Conservation (phyloP, 139 green algal species). For the Micromonas commoda region DNA sequence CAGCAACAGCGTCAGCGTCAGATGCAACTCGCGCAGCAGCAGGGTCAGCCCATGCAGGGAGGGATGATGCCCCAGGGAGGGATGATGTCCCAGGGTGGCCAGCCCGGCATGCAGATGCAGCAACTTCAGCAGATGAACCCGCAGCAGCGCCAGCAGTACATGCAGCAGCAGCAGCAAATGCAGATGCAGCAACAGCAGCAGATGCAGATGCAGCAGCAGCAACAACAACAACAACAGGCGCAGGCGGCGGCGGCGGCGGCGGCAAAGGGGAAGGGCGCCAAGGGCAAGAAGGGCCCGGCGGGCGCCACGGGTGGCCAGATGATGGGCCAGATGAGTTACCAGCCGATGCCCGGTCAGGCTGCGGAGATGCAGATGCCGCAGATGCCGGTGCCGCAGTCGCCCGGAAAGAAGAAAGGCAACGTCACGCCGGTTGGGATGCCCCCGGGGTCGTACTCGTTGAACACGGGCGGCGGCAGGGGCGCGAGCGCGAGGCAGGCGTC, state of each 20-base stretch:
- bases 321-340: too few relatives aligned
- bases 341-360: too few relatives aligned
- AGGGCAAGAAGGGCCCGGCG: neutral
- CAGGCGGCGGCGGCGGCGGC: neutral
- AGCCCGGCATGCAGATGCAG: conserved; percentile 6
- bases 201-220: neutral
- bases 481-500: too few relatives aligned
- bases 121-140: conserved; percentile 8
- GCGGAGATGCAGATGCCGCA: too few relatives aligned
- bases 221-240: neutral
- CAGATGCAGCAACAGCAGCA: conserved; percentile 28
- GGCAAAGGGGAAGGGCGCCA: neutral
- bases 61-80: neutral
- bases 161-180: conserved; percentile 19
- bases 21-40: neutral
- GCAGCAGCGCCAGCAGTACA: conserved; percentile 22
- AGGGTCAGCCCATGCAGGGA: neutral
- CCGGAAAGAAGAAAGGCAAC: too few relatives aligned
- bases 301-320: too few relatives aligned
- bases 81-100: conserved; percentile 15
- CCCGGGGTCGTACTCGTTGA: too few relatives aligned
- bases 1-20: neutral
- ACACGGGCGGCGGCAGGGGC: too few relatives aligned
- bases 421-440: too few relatives aligned
- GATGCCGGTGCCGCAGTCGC: too few relatives aligned